phyloP scores from a whole-genome alignment of 768 basidiomycete species.

The Calocera cornea region DNA sequence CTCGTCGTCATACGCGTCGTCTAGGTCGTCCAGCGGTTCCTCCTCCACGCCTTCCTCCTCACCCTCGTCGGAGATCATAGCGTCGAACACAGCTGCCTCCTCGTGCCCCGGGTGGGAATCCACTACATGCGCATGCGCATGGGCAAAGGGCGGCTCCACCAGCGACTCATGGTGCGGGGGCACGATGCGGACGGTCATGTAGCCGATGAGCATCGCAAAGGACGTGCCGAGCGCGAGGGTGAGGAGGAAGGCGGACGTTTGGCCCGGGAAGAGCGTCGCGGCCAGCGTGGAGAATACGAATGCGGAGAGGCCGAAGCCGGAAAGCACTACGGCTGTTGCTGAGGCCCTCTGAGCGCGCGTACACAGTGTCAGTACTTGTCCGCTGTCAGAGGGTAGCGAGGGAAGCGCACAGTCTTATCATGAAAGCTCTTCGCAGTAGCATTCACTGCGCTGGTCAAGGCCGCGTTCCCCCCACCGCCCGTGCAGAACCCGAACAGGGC shows the following conservation, averaged over 20 bases:
- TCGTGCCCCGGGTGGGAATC: background rate
- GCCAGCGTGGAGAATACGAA: constrained; percentile 77
- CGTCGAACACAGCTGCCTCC: constrained; percentile 19
- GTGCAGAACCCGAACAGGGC: constrained; percentile 55
- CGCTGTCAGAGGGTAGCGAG: background rate
- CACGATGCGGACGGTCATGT: constrained; percentile 56
- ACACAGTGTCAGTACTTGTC: background rate
- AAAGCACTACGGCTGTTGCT: constrained; percentile 62
- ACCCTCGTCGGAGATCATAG: constrained; percentile 6
- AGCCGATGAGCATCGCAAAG: constrained; percentile 64
- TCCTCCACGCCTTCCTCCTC: constrained; percentile 11
- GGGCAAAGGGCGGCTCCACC: background rate
- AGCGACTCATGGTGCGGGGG: constrained; percentile 27
- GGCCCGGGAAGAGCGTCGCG: constrained; percentile 55
- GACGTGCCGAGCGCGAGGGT: constrained; percentile 67
- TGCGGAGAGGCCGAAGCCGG: constrained; percentile 82
- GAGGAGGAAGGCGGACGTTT: constrained; percentile 64
- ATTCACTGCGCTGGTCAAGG: constrained; percentile 57
- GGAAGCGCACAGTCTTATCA: constrained; percentile 42
- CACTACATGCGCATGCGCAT: background rate
- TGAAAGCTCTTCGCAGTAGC: constrained; percentile 74
- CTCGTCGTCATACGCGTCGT: background rate
- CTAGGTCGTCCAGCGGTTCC: background rate
- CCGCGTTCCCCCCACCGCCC: constrained; percentile 64
- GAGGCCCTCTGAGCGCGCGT: constrained; percentile 44